Evolutionary conservation across 2,329 filamentous ascomycete genomes (phyloP), one percentile per base, ranked within the genome.

Genomic region (Dactylonectria macrodidyma): DNA sequence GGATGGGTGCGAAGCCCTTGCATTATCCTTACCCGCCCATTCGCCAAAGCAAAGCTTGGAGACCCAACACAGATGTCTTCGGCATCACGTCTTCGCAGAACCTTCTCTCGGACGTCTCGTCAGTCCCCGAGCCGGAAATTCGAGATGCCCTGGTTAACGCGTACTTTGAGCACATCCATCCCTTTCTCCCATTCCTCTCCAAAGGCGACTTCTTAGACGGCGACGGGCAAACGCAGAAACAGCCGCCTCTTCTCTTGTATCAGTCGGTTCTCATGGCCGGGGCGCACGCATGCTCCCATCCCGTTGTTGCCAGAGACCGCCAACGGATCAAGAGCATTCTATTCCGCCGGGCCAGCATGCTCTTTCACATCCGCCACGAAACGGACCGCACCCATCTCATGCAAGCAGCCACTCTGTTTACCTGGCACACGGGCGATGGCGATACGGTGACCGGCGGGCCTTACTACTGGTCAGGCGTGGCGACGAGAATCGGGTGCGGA

Each of bases 1-100:
- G 26, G 26, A 47, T 38, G 1, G 59, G 56, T 2, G 61, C 59
- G 0, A 69, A 67, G 1, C 66, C 65, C 0, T 1, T 75, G 1
- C 73, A 75, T 41, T 75, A 75, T 30, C 73, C 73, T 0, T 75
- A 75, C 22, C 73, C 73, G 16, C 71, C 73, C 0, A 75, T 75
- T 12, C 59, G 73, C 2, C 70, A 74, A 8, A 56, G 63, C 6
- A 74, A 71, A 3, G 72, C 66, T 0, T 75, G 73, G 73, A 74
- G 71, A 4, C 73, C 73, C 0, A 65, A 62, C 4, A 46, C 66
- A 0, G 71, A 72, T 5, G 50, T 70, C 0, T 75, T 71, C 65
- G 71, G 72, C 2, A 71, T 62, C n/a, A 52, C 64, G 2, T 57
- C 74, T 5, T 56, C 65, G 0, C 71, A 75, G 16, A 72, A 75